These are phyloP conservation scores for Micractinium sp. DNA, from an alignment of 139 green algal species.

Conservation along the genomic window DNA sequence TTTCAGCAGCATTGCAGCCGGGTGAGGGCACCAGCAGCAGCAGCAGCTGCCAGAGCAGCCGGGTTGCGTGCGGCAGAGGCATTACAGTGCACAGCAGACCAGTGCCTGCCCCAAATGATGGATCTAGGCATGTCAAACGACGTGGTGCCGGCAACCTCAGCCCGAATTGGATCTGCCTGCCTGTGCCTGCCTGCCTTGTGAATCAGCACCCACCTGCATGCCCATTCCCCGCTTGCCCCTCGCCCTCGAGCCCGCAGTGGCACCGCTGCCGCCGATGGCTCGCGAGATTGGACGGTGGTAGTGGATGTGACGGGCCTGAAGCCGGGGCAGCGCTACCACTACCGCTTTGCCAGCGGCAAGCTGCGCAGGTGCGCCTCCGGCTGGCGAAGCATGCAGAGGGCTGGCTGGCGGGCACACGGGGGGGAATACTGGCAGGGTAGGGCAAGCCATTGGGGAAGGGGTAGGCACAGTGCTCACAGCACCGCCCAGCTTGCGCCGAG, in stretches of 20 bases:
- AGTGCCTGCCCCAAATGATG: background rate
- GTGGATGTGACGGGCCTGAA: conserved; percentile 14
- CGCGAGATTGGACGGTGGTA: conserved; percentile 11
- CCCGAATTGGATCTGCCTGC: too few species aligned
- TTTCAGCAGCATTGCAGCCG: background rate
- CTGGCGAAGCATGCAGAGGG: background rate
- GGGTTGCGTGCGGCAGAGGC: background rate
- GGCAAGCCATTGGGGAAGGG: too few species aligned
- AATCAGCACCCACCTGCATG: background rate
- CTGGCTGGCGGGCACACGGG: background rate
- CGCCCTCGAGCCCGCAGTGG: background rate
- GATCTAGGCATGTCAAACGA: too few species aligned
- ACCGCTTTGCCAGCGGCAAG: conserved; percentile 40
- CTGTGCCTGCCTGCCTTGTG: background rate
- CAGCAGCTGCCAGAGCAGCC: background rate
- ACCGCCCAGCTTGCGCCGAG: background rate
- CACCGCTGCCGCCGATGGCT: background rate
- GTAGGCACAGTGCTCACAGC: background rate
- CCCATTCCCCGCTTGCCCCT: background rate
- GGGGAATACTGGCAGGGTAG: too few species aligned
- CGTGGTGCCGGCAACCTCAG: background rate
- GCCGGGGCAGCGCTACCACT: conserved; percentile 7
- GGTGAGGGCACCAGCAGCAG: background rate
- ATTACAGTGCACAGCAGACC: too few species aligned
- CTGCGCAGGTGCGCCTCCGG: background rate